Evolutionary conservation across 371 early-diverging fungal species (phyloP).

Genomic region (Entomophthora muscae): DNA sequence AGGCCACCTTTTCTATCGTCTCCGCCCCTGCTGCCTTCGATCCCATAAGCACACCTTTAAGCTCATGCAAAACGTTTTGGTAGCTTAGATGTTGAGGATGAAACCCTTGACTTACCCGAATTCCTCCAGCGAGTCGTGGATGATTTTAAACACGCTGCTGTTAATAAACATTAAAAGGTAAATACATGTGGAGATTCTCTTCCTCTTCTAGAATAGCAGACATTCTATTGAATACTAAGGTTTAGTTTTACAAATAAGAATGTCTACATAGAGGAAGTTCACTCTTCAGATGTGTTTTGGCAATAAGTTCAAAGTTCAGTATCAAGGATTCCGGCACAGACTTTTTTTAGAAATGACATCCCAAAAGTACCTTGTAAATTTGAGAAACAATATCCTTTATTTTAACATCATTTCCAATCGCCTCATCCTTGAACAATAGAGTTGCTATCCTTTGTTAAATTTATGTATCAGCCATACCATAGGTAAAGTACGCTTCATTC

Average conservation of each 20-base stretch:
- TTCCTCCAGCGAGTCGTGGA: not conserved
- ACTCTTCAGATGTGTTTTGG: not conserved
- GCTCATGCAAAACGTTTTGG: too few species aligned
- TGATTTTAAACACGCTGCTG: not conserved
- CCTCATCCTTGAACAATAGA: not conserved
- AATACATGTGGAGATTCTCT: not conserved
- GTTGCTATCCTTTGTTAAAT: not conserved
- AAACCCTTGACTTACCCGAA: too few species aligned
- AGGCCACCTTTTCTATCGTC: not conserved
- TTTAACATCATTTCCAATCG: not conserved
- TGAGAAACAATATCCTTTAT: not conserved
- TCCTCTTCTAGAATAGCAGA: not conserved
- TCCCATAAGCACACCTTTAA: too few species aligned
- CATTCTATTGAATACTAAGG: not conserved
- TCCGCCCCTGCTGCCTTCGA: too few species aligned
- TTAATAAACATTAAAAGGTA: not conserved
- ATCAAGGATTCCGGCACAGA: not conserved
- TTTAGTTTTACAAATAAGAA: not conserved
- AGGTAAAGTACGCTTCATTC: not conserved
- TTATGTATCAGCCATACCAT: not conserved
- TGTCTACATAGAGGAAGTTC: not conserved
- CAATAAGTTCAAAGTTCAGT: not conserved
- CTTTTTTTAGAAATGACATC: not conserved
- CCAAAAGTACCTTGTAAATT: not conserved
- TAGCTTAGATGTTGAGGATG: too few species aligned